Conservation (phyloP, 2,329 filamentous ascomycete genomes). For the Microcyclosporella mali region DNA sequence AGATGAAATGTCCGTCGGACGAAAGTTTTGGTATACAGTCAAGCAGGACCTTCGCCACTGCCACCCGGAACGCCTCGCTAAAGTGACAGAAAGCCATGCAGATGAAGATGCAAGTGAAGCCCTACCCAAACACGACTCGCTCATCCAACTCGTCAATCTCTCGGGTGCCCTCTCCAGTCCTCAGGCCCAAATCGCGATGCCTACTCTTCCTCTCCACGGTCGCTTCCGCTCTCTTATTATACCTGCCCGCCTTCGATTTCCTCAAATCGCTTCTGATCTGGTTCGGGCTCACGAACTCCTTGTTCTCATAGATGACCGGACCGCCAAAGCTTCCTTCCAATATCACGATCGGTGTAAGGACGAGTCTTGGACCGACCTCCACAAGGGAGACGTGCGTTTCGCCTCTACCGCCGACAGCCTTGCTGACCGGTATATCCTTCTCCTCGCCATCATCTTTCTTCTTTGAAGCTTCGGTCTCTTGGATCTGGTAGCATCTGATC, state of each 20-base stretch:
- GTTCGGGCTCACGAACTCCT: conserved; percentile 94
- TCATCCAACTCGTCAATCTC: conserved; percentile 69
- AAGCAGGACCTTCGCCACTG: too few relatives aligned
- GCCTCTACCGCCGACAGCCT: conserved; percentile 37
- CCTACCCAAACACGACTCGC: conserved; percentile 66
- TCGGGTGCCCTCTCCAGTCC: conserved; percentile 58
- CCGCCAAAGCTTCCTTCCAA: conserved; percentile 92
- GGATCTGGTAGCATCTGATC: conserved; percentile 91
- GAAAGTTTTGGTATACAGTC: too few relatives aligned
- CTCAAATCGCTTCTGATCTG: conserved; percentile 76
- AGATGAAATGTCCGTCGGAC: too few relatives aligned
- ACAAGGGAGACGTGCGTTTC: conserved; percentile 76
- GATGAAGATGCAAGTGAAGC: background rate
- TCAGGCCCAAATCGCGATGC: conserved; percentile 69
- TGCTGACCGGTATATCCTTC: conserved; percentile 32
- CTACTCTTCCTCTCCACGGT: conserved; percentile 65
- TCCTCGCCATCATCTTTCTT: conserved; percentile 40
- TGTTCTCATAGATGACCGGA: conserved; percentile 96
- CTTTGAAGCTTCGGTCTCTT: conserved; percentile 65
- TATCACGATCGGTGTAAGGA: conserved; percentile 89
- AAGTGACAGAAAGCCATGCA: background rate
- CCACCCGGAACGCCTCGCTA: too few relatives aligned
- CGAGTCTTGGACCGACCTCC: conserved; percentile 90
- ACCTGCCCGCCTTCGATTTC: conserved; percentile 67
- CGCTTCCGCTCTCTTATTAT: conserved; percentile 70